These are phyloP conservation scores for Colletotrichum cordylinicola DNA, from an alignment of 2,329 filamentous ascomycete genomes.

Conservation along the genomic window DNA sequence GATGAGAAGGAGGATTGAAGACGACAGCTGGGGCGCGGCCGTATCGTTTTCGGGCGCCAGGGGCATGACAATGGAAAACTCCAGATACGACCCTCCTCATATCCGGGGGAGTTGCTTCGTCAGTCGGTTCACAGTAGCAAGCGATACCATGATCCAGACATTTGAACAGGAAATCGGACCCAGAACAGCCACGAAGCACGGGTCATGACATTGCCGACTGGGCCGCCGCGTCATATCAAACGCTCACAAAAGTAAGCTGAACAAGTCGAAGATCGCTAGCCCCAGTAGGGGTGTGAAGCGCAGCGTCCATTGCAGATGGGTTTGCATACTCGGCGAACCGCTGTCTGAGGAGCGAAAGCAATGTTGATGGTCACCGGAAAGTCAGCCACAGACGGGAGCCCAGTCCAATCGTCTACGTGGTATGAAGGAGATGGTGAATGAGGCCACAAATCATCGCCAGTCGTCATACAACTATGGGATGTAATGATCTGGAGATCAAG, in stretches of 20 bases:
- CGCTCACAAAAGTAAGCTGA: background rate
- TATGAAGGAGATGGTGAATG: background rate
- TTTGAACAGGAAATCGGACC: background rate
- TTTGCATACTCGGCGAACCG: background rate
- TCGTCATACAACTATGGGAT: background rate
- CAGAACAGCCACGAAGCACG: background rate
- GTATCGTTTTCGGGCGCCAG: background rate
- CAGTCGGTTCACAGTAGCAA: background rate
- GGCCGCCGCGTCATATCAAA: background rate
- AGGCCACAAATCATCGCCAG: background rate
- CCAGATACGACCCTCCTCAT: background rate
- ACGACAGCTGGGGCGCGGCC: background rate
- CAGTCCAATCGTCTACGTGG: background rate
- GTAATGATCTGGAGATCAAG: background rate
- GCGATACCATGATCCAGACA: background rate
- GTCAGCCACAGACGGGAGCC: background rate
- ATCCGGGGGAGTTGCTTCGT: background rate
- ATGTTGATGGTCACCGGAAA: background rate
- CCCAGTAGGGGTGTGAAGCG: background rate
- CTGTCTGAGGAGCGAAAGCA: background rate
- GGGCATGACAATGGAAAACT: background rate
- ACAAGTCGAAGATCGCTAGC: background rate
- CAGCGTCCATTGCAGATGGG: background rate
- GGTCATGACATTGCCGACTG: background rate
- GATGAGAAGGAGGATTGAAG: background rate